Conservation (phyloP, 768 basidiomycete genomes). For the Boletus subparvulus region DNA sequence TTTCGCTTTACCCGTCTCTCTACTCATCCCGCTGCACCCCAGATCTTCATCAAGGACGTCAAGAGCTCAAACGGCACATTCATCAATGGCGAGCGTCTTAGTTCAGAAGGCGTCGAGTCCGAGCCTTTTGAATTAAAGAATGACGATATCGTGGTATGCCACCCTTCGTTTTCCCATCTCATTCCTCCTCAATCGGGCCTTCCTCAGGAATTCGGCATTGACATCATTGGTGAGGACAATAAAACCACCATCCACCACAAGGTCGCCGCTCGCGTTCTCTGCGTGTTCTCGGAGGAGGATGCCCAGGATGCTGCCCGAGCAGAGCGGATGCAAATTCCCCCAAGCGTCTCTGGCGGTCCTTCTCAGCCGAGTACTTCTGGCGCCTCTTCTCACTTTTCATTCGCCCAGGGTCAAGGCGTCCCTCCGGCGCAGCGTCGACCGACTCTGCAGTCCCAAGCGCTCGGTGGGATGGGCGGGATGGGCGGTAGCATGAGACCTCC, state of each 20-base stretch:
- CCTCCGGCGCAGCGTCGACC: conserved; percentile 52
- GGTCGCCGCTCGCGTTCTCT: conserved; percentile 91
- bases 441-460: conserved; percentile 55
- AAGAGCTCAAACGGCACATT: conserved; percentile 98
- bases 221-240: conserved; percentile 98
- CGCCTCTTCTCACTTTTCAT: conserved; percentile 39
- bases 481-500: conserved; percentile 68
- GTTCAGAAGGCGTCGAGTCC: conserved; percentile 84
- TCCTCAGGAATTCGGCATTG: conserved; percentile 93
- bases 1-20: not conserved
- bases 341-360: conserved; percentile 26
- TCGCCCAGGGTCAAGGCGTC: conserved; percentile 36
- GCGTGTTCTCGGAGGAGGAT: conserved; percentile 86
- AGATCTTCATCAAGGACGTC: conserved; percentile 99
- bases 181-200: conserved; percentile 5
- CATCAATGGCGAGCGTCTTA: conserved; percentile 93
- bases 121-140: conserved; percentile 92
- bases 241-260: conserved; percentile 98
- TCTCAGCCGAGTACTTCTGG: conserved; percentile 37
- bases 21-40: conserved; percentile 10
- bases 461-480: conserved; percentile 75
- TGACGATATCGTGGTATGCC: conserved; percentile 91
- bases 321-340: conserved; percentile 59
- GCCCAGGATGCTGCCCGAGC: conserved; percentile 68
- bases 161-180: not conserved